Evolutionary conservation across 441 rosid species (phyloP), one percentile per base, ranked within the genome.

Genomic region (Corymbia calophylla): DNA sequence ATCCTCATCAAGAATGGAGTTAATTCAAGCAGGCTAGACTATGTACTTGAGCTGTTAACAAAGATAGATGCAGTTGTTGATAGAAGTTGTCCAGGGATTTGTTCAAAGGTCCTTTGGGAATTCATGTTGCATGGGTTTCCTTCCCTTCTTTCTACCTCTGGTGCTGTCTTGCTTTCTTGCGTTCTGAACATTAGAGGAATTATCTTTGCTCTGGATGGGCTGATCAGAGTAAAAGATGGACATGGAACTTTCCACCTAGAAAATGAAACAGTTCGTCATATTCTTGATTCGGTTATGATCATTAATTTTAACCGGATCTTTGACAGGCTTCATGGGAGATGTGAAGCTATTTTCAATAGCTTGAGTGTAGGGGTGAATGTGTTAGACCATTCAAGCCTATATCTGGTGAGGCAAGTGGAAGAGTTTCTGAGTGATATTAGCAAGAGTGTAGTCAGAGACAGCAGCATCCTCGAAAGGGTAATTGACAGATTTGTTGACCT

Each of bases 111-210:
- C 92, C 94, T 96, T 77, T 96, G 97, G 97, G 98, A 96, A 91
- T 95, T 95, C 88, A 95, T 96, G 94, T 89, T 97, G 94, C 99
- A 98, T 96, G 99, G 99, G 91, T 96, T 96, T 91, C 99, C 99
- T 39, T 93, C 93, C 92, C 93, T 94, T 92, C 94, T 93, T 92
- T 95, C 91, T 89, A 89, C 93, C 88, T 92, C 96, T 85, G 96
- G 99, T 92, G 97, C 95, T 88, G 89, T 93, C 90, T 94, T 97
- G 91, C 95, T 98, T 91, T 97, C 99, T 91, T 94, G 99, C 91
- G 89, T 93, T 91, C 93, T 96, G 90, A 94, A 94, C 92, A 95
- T 98, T 92, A 95, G 96, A 91, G 93, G 93, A 89, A 94, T 98
- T 64, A 90, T 98, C 91, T 90, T 88, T 90, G 92, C 95, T 89